phyloP scores from a whole-genome alignment of 2,329 filamentous ascomycete species.

The Colletotrichum coccodes region DNA sequence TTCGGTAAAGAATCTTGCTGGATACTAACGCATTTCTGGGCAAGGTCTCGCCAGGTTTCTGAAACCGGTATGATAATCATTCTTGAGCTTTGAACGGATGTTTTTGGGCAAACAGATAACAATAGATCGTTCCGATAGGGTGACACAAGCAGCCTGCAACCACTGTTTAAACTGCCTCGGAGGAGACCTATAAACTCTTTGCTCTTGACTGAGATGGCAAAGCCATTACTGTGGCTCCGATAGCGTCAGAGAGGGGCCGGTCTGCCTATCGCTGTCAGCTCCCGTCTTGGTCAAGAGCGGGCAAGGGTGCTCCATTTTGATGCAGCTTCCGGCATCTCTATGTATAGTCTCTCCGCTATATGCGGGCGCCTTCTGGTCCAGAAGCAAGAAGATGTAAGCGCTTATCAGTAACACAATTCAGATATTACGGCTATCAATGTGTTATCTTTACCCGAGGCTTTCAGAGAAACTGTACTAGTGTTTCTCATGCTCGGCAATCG shows the following conservation, averaged over 20 bases:
- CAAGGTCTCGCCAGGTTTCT: constrained; percentile 3
- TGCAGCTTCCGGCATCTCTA: neutral
- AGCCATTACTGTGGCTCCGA: neutral
- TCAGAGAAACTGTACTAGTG: neutral
- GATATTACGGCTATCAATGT: neutral
- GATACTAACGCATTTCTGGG: neutral
- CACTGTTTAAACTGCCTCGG: neutral
- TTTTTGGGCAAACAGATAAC: neutral
- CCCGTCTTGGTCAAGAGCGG: neutral
- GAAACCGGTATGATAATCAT: neutral
- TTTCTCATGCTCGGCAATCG: no score
- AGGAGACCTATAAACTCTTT: neutral
- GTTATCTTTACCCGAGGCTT: neutral
- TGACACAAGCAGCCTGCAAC: neutral
- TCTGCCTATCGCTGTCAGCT: constrained; percentile 19
- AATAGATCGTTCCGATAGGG: neutral
- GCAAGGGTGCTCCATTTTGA: neutral
- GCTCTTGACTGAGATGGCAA: neutral
- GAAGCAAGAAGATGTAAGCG: neutral
- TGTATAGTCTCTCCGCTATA: neutral
- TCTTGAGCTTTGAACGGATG: neutral
- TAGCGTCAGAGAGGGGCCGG: neutral
- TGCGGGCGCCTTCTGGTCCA: neutral
- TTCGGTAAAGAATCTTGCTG: constrained; percentile 59
- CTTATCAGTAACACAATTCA: neutral